These are phyloP conservation scores for Tylopilus microsporus DNA, from an alignment of 1,284 basidiomycete genomes.

Conservation along the genomic window DNA sequence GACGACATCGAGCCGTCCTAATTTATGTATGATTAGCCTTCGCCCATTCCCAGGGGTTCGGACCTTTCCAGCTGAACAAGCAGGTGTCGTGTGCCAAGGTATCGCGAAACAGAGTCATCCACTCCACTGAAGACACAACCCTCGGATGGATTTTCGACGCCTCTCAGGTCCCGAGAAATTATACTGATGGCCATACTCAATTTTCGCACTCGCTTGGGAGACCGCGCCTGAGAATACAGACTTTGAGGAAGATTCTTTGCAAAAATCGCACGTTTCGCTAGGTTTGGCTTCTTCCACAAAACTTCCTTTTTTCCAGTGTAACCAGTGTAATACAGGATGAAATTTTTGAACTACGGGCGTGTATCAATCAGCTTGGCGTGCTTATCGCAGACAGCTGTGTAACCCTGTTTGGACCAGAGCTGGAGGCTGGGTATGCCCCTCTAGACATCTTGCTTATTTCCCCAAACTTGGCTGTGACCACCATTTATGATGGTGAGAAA, in stretches of 20 bases:
- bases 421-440: not conserved
- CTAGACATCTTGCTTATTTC: slow-evolving; percentile 1
- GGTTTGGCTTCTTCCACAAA: not conserved
- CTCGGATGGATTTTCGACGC: not conserved
- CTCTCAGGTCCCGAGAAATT: not conserved
- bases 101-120: not conserved
- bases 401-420: not conserved
- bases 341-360: not conserved
- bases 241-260: not conserved
- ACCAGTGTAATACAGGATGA: not conserved
- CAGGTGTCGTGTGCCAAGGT: not conserved
- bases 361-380: not conserved
- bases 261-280: not conserved
- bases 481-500: not conserved
- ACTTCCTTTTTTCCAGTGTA: not conserved
- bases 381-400: not conserved
- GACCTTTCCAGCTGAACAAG: not conserved
- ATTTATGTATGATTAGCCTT: slow-evolving; percentile 5
- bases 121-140: not conserved
- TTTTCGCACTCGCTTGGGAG: not conserved
- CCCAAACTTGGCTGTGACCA: not conserved
- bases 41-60: not conserved
- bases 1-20: not conserved
- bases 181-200: not conserved
- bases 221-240: not conserved